A percentile compares a stretch with the other conserved stretches of the same genome.
Conservation (phyloP, 805 yeast genomes). For the Starmerella geochares region DNA sequence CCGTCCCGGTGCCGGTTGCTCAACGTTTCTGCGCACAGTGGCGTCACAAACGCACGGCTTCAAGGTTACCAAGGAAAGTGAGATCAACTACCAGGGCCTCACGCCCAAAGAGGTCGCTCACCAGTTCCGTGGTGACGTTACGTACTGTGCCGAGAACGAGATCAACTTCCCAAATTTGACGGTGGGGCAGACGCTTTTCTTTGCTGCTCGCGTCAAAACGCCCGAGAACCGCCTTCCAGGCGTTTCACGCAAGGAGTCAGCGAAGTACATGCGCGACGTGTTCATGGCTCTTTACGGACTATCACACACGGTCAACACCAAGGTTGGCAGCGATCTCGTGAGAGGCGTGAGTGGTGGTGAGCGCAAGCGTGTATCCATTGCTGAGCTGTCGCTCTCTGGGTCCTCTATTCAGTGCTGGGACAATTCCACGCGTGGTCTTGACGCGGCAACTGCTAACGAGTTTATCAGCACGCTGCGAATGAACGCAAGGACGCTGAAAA, state of each 20-base stretch:
- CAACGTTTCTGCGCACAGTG: conserved; percentile 54
- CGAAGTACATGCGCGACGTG: conserved; percentile 40
- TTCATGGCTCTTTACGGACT: conserved; percentile 50
- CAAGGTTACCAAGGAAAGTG: conserved; percentile 42
- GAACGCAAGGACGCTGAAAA: conserved; percentile 43
- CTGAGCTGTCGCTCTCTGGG: conserved; percentile 60
- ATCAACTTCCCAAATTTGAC: conserved; percentile 69
- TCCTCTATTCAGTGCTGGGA: conserved; percentile 64
- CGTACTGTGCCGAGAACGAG: conserved; percentile 42
- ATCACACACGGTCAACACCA: conserved; percentile 48
- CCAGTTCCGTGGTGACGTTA: conserved; percentile 42
- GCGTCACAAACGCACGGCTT: conserved; percentile 47
- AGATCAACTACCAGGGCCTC: conserved; percentile 30
- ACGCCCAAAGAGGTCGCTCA: conserved; percentile 45
- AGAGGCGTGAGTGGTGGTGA: conserved; percentile 82
- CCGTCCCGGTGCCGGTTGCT: conserved; percentile 74
- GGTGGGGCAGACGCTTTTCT: conserved; percentile 59
- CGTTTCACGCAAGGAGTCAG: conserved; percentile 40
- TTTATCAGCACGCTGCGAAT: conserved; percentile 57
- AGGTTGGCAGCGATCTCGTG: conserved; percentile 51
- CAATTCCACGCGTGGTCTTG: conserved; percentile 78
- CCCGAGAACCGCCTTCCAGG: conserved; percentile 46
- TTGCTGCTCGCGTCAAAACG: conserved; percentile 60
- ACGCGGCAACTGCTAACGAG: conserved; percentile 73
- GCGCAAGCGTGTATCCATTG: conserved; percentile 72